Evolutionary conservation across 345 rosid species (phyloP), one percentile per base, ranked within the genome.

Genomic region (Kandelia obovata): DNA sequence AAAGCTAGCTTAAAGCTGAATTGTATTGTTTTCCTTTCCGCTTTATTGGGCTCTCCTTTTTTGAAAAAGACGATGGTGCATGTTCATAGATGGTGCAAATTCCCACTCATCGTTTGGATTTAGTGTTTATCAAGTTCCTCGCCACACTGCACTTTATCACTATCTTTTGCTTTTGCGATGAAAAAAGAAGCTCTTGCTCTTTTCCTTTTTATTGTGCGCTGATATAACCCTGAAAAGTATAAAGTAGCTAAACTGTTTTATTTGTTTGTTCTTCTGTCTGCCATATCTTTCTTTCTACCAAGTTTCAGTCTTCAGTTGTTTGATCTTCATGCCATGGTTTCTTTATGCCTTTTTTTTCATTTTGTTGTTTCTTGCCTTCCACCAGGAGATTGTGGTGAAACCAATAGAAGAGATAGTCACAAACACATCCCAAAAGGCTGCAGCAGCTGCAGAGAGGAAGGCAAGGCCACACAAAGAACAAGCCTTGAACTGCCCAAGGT

Each of bases 401-500:
- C 96, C 98, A 10, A 77, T 90, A 64, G 96, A 95, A 64, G 97
- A 89, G 68, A 87, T 92, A 73, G 88, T 87, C 37, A 82, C 96
- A 64, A 88, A 82, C 64, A 70, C 93, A 75, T 80, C 85, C 66
- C 75, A 84, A 60, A 83, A 78, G 43, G 80, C 83, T 60, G 62
- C 80, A 59, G 62, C 80, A 62, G 70, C 73, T 75, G 74, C 75
- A 35, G 92, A 89, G 77, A 87, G 86, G 83, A 87, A 88, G 57
- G 72, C 82, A 60, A 86, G 93, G 70, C 92, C 96, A 11, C 91
- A 84, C 58, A 92, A 90, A 65, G 97, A 90, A 30, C 92, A 88
- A 76, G 89, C 91, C 59, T 61, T 90, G 72, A 95, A 92, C 84
- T 95, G 99, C 66, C 99, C 99, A 35, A 84, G 99, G 82, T 95